These are phyloP conservation scores for Rhizoclosmatium globosum DNA, from an alignment of 192 early-diverging fungal species.

Conservation along the genomic window DNA sequence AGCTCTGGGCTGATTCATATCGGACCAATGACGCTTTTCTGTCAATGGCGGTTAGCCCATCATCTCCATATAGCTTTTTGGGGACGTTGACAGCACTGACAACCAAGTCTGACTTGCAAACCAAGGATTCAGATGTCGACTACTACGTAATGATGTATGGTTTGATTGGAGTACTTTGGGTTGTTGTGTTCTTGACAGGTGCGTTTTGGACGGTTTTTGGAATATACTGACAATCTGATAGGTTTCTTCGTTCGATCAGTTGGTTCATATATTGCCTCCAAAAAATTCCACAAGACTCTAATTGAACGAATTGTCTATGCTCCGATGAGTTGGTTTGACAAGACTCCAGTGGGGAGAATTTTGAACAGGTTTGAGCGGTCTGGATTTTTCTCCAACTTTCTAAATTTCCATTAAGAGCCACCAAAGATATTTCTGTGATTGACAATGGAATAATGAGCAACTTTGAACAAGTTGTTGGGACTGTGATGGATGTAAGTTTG, in stretches of 20 bases:
- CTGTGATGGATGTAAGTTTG: constrained; percentile 26
- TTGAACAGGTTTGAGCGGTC: constrained; percentile 44
- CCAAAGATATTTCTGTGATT: constrained; percentile 88
- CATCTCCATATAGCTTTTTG: not conserved
- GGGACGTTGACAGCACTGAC: not conserved
- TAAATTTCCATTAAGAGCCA: constrained; percentile 56
- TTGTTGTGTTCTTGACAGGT: constrained; percentile 21
- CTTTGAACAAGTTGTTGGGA: constrained; percentile 31
- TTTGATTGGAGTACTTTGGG: constrained; percentile 38
- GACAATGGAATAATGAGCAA: constrained; percentile 55
- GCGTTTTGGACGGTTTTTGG: not conserved
- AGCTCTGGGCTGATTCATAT: constrained; percentile 48
- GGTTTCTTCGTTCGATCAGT: constrained; percentile 6
- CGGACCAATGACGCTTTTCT: not conserved
- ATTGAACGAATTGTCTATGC: constrained; percentile 47
- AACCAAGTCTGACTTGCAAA: not conserved
- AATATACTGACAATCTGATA: not conserved
- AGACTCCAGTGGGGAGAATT: constrained; percentile 46
- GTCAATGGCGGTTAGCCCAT: not conserved
- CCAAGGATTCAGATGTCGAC: constrained; percentile 15
- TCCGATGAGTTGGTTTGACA: constrained; percentile 59
- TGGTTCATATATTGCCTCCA: constrained; percentile 43
- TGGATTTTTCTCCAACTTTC: constrained; percentile 54
- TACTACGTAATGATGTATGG: constrained; percentile 49
- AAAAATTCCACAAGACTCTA: constrained; percentile 46